phyloP scores from a whole-genome alignment of 2,329 filamentous ascomycete genomes.

The Microdochium bolleyi region DNA sequence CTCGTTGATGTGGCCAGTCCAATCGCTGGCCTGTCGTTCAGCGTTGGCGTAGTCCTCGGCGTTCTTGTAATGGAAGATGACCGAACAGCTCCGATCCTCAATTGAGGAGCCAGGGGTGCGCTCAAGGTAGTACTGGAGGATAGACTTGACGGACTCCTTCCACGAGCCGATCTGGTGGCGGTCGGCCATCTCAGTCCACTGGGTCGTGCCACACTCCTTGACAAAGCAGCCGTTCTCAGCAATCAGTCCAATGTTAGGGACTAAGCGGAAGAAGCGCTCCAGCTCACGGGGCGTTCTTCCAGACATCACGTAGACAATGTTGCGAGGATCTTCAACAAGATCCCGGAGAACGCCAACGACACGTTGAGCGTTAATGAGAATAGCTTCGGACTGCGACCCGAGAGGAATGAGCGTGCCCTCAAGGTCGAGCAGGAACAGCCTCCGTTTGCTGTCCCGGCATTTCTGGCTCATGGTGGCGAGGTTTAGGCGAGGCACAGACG shows the following conservation, averaged over 20 bases:
- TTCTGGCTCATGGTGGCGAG: constrained; percentile 53
- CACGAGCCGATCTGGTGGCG: constrained; percentile 61
- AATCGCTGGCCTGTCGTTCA: constrained; percentile 75
- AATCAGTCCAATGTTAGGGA: constrained; percentile 79
- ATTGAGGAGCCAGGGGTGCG: constrained; percentile 82
- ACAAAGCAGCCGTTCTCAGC: constrained; percentile 94
- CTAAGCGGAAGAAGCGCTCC: constrained; percentile 74
- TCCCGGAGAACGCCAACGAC: constrained; percentile 71
- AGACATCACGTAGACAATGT: constrained; percentile 92
- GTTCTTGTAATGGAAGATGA: constrained; percentile 84
- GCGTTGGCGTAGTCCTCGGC: constrained; percentile 72
- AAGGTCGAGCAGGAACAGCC: constrained; percentile 87
- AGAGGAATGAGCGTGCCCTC: constrained; percentile 88
- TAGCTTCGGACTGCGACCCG: constrained; percentile 76
- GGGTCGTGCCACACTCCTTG: constrained; percentile 56
- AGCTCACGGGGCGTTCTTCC: constrained; percentile 81
- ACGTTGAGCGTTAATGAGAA: constrained; percentile 66
- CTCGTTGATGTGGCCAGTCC: constrained; percentile 91
- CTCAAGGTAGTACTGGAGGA: constrained; percentile 83
- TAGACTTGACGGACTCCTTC: constrained; percentile 77
- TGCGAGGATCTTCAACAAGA: constrained; percentile 68
- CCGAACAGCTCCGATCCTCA: constrained; percentile 83
- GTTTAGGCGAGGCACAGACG: constrained; percentile 78
- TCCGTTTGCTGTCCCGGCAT: constrained; percentile 58
- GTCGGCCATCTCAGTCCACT: constrained; percentile 76